Percentiles rank a stretch among this genome's conserved stretches.
Evolutionary conservation across 2,329 filamentous ascomycete genomes (phyloP).

Genomic region (Pseudogymnoascus sp.): DNA sequence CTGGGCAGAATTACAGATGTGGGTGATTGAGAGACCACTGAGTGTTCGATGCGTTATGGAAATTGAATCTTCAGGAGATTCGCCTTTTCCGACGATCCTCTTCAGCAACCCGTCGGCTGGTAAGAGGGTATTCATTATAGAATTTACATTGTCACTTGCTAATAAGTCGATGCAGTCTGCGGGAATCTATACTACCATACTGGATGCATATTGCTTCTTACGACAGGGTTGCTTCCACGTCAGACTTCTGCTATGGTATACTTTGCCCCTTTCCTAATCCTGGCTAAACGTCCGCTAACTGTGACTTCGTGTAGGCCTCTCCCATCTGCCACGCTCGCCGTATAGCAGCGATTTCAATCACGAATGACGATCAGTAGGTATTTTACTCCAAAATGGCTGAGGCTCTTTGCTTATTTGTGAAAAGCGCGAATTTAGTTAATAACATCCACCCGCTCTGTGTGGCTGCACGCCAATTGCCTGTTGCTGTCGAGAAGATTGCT

Average conservation of each 20-base stretch:
- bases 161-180: background rate
- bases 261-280: background rate
- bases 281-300: background rate
- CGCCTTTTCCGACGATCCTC: slow-evolving; percentile 8
- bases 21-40: slow-evolving; percentile 8
- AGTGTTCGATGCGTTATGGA: slow-evolving; percentile 9
- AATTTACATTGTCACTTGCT: background rate
- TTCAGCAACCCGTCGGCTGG: slow-evolving; percentile 7
- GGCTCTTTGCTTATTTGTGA: background rate
- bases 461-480: background rate
- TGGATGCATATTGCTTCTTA: slow-evolving; percentile 8
- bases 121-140: background rate
- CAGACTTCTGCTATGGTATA: background rate
- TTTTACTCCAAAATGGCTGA: background rate
- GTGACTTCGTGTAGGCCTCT: background rate
- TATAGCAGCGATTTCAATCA: background rate
- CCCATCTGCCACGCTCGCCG: background rate
- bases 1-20: slow-evolving; percentile 8
- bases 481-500: background rate
- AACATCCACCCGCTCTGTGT: background rate
- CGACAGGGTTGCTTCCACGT: background rate
- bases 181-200: slow-evolving; percentile 8
- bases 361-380: background rate
- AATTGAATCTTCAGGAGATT: slow-evolving; percentile 8
- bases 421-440: background rate